Percentiles rank a stretch among this genome's conserved stretches.
Conservation (phyloP, 495 filamentous ascomycete genomes). For the Neurospora sp. region DNA sequence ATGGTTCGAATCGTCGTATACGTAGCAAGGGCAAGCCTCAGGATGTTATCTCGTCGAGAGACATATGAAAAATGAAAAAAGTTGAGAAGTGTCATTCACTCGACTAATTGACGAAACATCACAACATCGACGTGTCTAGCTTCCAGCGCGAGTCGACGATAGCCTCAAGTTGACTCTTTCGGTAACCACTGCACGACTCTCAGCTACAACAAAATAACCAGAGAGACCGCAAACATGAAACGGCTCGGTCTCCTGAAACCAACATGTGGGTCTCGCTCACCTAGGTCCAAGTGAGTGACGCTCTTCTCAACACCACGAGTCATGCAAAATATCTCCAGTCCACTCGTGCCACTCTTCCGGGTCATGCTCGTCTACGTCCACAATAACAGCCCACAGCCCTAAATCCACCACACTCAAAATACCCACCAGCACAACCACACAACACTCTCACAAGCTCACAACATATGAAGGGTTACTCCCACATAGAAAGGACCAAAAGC, state of each 20-base stretch:
- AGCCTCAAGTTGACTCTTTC: neutral
- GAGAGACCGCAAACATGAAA: neutral
- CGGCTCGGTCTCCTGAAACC: neutral
- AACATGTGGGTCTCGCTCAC: neutral
- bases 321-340: neutral
- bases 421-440: neutral
- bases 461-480: neutral
- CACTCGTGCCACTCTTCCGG: neutral
- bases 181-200: neutral
- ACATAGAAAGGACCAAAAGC: neutral
- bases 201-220: neutral
- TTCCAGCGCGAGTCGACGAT: neutral
- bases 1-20: neutral
- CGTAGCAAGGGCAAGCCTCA: neutral
- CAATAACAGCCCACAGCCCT: neutral
- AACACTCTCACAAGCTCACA: neutral
- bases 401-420: neutral
- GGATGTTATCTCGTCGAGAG: neutral
- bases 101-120: no score
- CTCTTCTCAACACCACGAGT: neutral
- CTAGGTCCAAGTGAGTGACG: neutral
- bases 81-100: neutral
- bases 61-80: neutral
- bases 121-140: neutral
- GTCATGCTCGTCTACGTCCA: no score